Percentiles rank a stretch among this genome's conserved stretches.
These are phyloP conservation scores for Sphagnum magellanicum DNA, from an alignment of 228 moss, liverwort and hornwort genomes.

Conservation along the genomic window DNA sequence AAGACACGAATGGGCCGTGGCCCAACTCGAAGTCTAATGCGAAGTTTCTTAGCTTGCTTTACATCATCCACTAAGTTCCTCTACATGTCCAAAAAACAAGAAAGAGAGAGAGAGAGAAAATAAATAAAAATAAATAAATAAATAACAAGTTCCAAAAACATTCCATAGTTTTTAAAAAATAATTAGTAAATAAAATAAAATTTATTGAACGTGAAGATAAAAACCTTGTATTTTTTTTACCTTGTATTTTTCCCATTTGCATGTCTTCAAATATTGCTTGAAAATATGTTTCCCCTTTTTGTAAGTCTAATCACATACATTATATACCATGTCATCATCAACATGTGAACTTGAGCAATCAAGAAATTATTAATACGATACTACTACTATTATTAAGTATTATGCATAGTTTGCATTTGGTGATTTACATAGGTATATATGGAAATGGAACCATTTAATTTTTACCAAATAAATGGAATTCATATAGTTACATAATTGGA, in stretches of 20 bases:
- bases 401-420: too few relatives aligned
- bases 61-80: slow-evolving; percentile 61
- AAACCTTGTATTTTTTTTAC: slow-evolving; percentile 83
- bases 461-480: too few relatives aligned
- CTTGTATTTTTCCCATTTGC: slow-evolving; percentile 84
- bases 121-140: neutral
- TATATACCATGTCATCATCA: neutral
- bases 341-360: too few relatives aligned
- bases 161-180: neutral
- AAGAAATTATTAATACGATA: too few relatives aligned
- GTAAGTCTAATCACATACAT: slow-evolving; percentile 46
- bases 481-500: too few relatives aligned
- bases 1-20: slow-evolving; percentile 39
- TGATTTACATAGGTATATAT: too few relatives aligned
- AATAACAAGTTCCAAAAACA: neutral
- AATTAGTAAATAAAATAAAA: neutral
- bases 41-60: slow-evolving; percentile 37
- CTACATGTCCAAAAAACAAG: slow-evolving; percentile 17
- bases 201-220: too few relatives aligned
- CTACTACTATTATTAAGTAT: too few relatives aligned
- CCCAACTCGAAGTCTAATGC: slow-evolving; percentile 28
- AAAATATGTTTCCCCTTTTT: slow-evolving; percentile 74
- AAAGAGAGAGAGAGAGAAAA: neutral
- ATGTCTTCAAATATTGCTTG: slow-evolving; percentile 55
- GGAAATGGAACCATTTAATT: too few relatives aligned